phyloP scores from a whole-genome alignment of 441 rosid genomes.

The Gossypium gossypioides region DNA sequence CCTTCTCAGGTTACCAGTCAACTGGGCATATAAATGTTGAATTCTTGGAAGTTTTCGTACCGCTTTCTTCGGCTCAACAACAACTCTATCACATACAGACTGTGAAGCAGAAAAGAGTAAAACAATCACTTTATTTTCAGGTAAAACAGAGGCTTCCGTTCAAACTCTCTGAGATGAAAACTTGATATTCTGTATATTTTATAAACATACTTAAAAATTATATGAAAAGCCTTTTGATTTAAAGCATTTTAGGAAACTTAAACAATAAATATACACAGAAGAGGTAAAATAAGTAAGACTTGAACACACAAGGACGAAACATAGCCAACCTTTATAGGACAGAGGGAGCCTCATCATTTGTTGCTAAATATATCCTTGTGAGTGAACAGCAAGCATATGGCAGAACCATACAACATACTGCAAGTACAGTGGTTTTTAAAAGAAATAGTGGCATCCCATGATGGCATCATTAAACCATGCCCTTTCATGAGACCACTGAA shows the following conservation, averaged over 20 bases:
- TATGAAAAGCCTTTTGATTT: not conserved
- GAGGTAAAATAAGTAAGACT: not conserved
- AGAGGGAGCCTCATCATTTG: not conserved
- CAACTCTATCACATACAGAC: constrained; percentile 58
- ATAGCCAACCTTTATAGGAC: not conserved
- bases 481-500: not conserved
- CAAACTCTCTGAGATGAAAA: not conserved
- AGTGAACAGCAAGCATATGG: not conserved
- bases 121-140: not conserved
- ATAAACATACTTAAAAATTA: not conserved
- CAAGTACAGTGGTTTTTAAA: not conserved
- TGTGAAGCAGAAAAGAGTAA: constrained; percentile 24
- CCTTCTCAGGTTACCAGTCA: constrained; percentile 52
- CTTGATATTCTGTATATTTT: not conserved
- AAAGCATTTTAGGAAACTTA: not conserved
- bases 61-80: constrained; percentile 60
- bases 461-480: not conserved
- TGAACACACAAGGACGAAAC: not conserved
- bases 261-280: not conserved
- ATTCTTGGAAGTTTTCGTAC: constrained; percentile 76
- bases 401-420: not conserved
- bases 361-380: not conserved
- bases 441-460: not conserved
- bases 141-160: not conserved
- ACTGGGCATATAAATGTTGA: constrained; percentile 69